phyloP scores from a whole-genome alignment of 305 asterid species.

The Fraxinus baroniana region DNA sequence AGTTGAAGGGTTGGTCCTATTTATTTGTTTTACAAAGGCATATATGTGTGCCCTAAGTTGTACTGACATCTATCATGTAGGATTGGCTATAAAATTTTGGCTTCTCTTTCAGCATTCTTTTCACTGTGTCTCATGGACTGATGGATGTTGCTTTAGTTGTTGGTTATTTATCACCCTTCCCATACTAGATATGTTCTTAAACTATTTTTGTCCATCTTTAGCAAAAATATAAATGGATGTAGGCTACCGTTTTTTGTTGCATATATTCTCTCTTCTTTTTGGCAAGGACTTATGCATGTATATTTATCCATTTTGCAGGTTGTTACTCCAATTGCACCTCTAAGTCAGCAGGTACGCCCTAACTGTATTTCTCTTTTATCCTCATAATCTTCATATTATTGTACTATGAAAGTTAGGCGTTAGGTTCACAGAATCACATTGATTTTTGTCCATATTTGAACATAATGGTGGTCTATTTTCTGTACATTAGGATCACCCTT shows the following conservation, averaged over 20 bases:
- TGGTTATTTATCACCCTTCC: not conserved
- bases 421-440: not conserved
- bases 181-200: not conserved
- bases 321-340: constrained; percentile 97
- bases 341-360: constrained; percentile 89
- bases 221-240: not conserved
- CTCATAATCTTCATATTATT: not conserved
- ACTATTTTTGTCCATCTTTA: not conserved
- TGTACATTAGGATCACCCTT: not conserved
- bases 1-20: not conserved
- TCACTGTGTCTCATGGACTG: not conserved
- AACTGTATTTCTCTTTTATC: not conserved
- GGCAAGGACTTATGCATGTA: not conserved
- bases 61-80: not conserved
- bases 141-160: not conserved
- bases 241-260: not conserved
- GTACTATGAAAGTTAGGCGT: not conserved
- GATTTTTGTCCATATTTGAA: not conserved
- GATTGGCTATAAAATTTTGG: not conserved
- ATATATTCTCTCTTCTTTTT: not conserved
- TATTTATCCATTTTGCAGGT: constrained; percentile 55
- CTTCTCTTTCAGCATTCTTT: not conserved
- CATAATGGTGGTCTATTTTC: not conserved
- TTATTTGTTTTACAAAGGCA: not conserved
- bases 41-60: not conserved